Evolutionary conservation across 345 rosid species (phyloP).

Genomic region (Eucalyptus lansdowneana): DNA sequence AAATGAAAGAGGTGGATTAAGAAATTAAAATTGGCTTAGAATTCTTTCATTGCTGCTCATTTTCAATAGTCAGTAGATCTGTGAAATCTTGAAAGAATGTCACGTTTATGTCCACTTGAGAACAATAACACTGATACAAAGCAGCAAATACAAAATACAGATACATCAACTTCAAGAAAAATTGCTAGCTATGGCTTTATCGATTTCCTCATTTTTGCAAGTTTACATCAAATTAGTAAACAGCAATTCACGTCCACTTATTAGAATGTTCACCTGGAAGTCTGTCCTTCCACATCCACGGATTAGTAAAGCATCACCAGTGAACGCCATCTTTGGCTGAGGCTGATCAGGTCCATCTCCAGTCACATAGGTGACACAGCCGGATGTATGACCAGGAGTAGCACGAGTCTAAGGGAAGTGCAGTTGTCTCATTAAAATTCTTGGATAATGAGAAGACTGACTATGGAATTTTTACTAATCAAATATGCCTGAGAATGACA

Average conservation of each 20-base stretch:
- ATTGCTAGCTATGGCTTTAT: not conserved
- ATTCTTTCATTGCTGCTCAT: not conserved
- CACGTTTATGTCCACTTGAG: not conserved
- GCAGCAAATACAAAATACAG: not conserved
- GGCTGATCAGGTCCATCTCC: conserved; percentile 82
- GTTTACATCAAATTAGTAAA: not conserved
- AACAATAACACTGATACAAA: not conserved
- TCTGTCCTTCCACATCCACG: conserved; percentile 99
- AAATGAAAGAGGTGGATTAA: not conserved
- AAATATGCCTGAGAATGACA: not conserved
- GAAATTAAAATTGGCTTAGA: not conserved
- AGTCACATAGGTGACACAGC: conserved; percentile 90
- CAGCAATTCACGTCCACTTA: not conserved
- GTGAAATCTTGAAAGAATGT: not conserved
- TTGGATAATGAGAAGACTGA: not conserved
- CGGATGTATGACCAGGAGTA: conserved; percentile 90
- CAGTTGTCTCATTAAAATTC: not conserved
- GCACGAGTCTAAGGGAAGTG: conserved; percentile 45
- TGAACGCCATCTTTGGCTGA: conserved; percentile 86
- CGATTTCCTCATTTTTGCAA: not conserved
- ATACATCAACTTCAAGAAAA: not conserved
- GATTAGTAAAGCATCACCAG: conserved; percentile 79
- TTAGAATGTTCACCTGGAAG: conserved; percentile 54
- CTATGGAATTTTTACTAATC: not conserved
- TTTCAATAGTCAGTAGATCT: not conserved